A percentile compares a stretch with the other conserved stretches of the same genome.
These are phyloP conservation scores for Cupressus sempervirens DNA, from an alignment of 75 land plant species.

Conservation along the genomic window DNA sequence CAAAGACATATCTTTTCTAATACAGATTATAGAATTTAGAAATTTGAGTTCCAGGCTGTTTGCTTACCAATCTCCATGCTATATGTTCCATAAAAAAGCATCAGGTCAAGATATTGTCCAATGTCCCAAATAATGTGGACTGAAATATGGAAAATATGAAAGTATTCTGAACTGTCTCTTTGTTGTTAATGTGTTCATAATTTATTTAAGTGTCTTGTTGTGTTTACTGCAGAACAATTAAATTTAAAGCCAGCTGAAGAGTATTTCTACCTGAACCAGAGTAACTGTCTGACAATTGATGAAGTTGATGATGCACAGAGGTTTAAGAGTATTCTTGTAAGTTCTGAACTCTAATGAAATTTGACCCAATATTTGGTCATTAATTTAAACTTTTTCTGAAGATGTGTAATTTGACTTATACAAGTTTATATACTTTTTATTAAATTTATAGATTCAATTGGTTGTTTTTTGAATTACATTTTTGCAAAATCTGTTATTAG, in stretches of 20 bases:
- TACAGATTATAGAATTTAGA: neutral
- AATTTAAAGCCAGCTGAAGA: slow-evolving; percentile 53
- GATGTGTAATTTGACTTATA: neutral
- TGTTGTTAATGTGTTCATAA: neutral
- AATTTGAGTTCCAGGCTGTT: neutral
- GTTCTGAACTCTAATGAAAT: neutral
- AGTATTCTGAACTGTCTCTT: neutral
- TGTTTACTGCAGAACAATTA: slow-evolving; percentile 47
- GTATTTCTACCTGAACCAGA: slow-evolving; percentile 72
- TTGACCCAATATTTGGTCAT: neutral
- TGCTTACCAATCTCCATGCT: neutral
- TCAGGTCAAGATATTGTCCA: neutral
- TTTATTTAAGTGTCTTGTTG: slow-evolving; percentile 5
- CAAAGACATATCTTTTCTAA: neutral
- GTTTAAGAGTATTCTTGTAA: slow-evolving; percentile 62
- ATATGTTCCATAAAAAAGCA: neutral
- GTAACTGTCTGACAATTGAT: slow-evolving; percentile 63
- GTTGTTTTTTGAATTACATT: neutral
- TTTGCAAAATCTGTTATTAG: neutral
- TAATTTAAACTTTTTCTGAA: neutral
- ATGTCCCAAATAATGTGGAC: neutral
- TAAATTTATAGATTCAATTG: neutral
- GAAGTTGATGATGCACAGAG: slow-evolving; percentile 74
- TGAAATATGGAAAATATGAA: neutral
- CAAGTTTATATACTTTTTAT: neutral